A percentile compares a stretch with the other conserved stretches of the same genome.
Conservation (phyloP, 1,284 basidiomycete species). For the Melampsora occidentalis region DNA sequence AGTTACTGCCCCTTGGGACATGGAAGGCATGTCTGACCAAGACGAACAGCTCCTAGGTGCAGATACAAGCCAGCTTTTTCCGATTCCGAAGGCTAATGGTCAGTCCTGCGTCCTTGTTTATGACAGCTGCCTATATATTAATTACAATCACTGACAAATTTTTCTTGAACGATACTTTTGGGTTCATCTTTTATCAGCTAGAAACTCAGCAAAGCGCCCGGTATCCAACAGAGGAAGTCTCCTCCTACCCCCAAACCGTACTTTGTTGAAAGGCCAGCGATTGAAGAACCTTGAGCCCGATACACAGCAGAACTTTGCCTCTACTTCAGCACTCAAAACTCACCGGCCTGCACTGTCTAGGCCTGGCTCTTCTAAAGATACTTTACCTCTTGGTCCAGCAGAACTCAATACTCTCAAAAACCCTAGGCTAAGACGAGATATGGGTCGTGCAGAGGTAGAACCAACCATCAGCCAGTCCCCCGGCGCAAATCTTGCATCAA, state of each 20-base stretch:
- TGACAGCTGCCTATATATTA: too few species aligned
- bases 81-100: conserved; percentile 13
- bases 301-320: neutral
- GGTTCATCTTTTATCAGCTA: neutral
- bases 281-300: neutral
- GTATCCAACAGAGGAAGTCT: neutral
- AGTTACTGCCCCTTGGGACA: conserved; percentile 29
- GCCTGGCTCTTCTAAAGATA: neutral
- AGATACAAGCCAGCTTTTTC: neutral
- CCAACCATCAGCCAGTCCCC: neutral
- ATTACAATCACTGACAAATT: too few species aligned
- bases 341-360: neutral
- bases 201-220: neutral
- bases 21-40: conserved; percentile 17
- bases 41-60: neutral
- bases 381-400: neutral
- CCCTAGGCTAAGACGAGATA: neutral
- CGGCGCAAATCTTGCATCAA: neutral
- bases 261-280: neutral
- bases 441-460: neutral
- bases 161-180: neutral
- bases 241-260: neutral
- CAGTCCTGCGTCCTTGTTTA: conserved; percentile 14
- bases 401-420: conserved; percentile 7
- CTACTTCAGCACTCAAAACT: neutral